phyloP scores from a whole-genome alignment of 768 basidiomycete species.

The Myochromella boudieri region DNA sequence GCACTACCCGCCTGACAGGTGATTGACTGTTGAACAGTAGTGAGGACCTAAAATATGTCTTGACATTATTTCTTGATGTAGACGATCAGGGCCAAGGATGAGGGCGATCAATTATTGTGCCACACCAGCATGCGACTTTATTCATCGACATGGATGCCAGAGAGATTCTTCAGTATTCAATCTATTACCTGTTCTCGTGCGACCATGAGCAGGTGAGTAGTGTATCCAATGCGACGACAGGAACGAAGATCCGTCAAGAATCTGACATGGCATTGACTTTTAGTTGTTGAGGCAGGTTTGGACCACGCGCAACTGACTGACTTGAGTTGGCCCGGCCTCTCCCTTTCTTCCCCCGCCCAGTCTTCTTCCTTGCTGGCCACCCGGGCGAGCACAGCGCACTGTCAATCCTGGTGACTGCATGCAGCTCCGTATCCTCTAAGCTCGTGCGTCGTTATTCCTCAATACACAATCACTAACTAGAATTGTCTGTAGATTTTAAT shows the following conservation, averaged over 20 bases:
- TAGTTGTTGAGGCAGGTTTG: conserved; percentile 13
- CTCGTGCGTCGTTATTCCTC: conserved; percentile 3
- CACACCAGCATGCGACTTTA: no score
- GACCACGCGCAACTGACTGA: neutral
- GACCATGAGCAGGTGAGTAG: no score
- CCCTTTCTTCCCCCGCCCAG: conserved; percentile 6
- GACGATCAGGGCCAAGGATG: no score
- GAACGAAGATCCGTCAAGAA: no score
- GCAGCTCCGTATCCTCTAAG: conserved; percentile 4
- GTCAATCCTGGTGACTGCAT: conserved; percentile 8
- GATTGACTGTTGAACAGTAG: neutral
- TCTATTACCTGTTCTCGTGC: no score
- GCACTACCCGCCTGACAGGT: neutral
- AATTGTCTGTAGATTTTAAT: conserved; percentile 3
- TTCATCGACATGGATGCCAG: no score
- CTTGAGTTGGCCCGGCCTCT: conserved; percentile 4
- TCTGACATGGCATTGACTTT: conserved; percentile 12
- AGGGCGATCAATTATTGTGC: no score
- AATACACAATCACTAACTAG: neutral
- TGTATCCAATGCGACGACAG: no score
- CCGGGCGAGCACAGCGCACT: neutral
- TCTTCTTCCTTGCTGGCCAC: neutral
- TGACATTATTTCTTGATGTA: no score
- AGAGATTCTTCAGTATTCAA: no score
- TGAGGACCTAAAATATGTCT: neutral